Evolutionary conservation across 2,329 filamentous ascomycete species (phyloP).

Genomic region (Huntiella moniliformis): DNA sequence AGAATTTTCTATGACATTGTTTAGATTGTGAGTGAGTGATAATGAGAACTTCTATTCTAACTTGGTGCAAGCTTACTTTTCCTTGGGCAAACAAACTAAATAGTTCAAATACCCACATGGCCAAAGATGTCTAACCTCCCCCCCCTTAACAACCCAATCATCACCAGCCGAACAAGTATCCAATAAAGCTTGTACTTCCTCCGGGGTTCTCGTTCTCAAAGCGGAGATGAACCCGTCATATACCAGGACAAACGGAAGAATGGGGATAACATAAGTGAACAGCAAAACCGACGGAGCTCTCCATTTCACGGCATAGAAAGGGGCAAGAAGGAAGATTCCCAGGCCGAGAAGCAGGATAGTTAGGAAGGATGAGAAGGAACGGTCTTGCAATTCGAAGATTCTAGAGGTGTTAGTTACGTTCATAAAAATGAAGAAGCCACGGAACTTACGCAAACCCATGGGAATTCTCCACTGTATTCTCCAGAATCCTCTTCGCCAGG

Average conservation of each 20-base stretch:
- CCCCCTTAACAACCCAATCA: slow-evolving; percentile 33
- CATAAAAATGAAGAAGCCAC: slow-evolving; percentile 5
- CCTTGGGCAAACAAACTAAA: slow-evolving; percentile 28
- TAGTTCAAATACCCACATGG: slow-evolving; percentile 32
- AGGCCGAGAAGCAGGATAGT: slow-evolving; percentile 33
- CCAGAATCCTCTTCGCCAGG: slow-evolving; percentile 40
- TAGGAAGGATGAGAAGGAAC: slow-evolving; percentile 34
- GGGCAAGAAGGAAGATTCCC: slow-evolving; percentile 31
- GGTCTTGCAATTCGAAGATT: slow-evolving; percentile 59
- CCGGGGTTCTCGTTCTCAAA: slow-evolving; percentile 45
- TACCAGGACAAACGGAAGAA: slow-evolving; percentile 47
- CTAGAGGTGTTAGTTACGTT: neutral
- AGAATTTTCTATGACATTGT: too few species aligned
- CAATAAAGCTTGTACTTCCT: slow-evolving; percentile 44
- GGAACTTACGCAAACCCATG: slow-evolving; percentile 36
- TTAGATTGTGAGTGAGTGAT: too few species aligned
- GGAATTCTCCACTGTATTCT: slow-evolving; percentile 43
- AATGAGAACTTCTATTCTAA: neutral
- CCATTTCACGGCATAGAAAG: slow-evolving; percentile 34
- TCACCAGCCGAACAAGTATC: slow-evolving; percentile 26
- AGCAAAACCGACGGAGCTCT: slow-evolving; percentile 35
- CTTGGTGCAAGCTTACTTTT: neutral
- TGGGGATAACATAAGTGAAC: slow-evolving; percentile 46
- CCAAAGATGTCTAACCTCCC: slow-evolving; percentile 28
- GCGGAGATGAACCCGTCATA: slow-evolving; percentile 53